Base-by-base conservation (phyloP, 1,284 basidiomycete genomes). In the Cryptococcus sp. region DNA sequence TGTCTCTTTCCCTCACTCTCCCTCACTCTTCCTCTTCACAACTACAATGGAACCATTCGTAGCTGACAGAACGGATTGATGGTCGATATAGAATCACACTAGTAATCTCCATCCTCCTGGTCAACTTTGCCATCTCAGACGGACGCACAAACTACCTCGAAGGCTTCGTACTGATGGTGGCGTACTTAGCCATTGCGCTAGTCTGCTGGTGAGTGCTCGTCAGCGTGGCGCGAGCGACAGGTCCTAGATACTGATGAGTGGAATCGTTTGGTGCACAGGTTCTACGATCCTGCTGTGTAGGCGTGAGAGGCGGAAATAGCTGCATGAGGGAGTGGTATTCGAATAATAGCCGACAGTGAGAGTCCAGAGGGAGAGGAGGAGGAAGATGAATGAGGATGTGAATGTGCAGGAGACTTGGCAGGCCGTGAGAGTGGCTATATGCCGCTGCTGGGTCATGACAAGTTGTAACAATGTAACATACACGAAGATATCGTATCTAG, bases 61-160 rank as follows among this genome's bases (percentile, higher is more conserved):
- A 2, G 31, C 31, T 35, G 31, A 35, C 31, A 35, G 31, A 35
- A 4, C 16, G 46, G 13, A 19, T 11, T 62, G 51, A 56, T 46
- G 23, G 69, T 25, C 49, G 15, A 17, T 5, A 70, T 59, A 75
- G 73, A 4, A 76, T 81, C 57, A 68, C 75, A 17, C 71, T 82
- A 19, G 80, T 87, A 71, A 76, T 87, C 38, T 75, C 83, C 19
- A 87, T 93, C 19, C 81, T 91, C 65, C 87, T 89, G 10, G 88
- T 93, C 81, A 89, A 87, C 62, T 87, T 90, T 62, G 87, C 89
- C 47, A 87, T 91, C 6, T 84, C 85, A 53, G 90, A 93, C 72
- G 91, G 90, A 31, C 88, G 90, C 73, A 90, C 89, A 4, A 91
- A 92, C 74, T 93, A 88, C 86, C 81, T 86, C 76, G 85, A 84